Conservation (phyloP, 495 filamentous ascomycete genomes). For the Pseudomonodictys pantanalensis region DNA sequence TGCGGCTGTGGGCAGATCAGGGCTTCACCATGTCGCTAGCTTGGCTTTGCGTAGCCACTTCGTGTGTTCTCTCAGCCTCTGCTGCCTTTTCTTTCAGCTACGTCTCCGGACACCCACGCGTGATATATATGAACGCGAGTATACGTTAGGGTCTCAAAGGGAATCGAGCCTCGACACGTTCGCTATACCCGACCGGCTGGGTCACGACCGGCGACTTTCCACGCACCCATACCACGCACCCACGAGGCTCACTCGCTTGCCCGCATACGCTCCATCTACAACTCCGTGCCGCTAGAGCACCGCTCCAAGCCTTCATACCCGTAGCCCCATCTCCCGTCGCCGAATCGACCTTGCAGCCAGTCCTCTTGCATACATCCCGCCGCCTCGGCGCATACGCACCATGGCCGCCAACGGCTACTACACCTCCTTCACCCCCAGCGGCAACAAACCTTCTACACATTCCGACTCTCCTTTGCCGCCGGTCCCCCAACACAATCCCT, state of each 20-base stretch:
- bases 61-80: not conserved
- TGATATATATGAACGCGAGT: not conserved
- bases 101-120: not conserved
- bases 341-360: not conserved
- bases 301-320: too few relatives aligned
- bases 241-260: too few relatives aligned
- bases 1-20: not conserved
- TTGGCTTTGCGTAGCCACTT: not conserved
- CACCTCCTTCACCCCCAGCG: constrained; percentile 44
- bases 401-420: constrained; percentile 90
- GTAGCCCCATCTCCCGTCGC: not conserved
- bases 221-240: too few relatives aligned
- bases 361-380: not conserved
- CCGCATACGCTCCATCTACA: too few relatives aligned
- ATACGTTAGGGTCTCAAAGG: too few relatives aligned
- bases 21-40: not conserved
- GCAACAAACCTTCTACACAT: constrained; percentile 5
- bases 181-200: too few relatives aligned
- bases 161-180: too few relatives aligned
- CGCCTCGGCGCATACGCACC: constrained; percentile 28
- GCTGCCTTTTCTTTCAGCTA: not conserved
- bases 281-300: too few relatives aligned
- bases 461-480: constrained; percentile 49
- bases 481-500: constrained; percentile 34
- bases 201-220: too few relatives aligned